phyloP scores from a whole-genome alignment of 768 basidiomycete genomes.

The Leccinum longicurvipes region DNA sequence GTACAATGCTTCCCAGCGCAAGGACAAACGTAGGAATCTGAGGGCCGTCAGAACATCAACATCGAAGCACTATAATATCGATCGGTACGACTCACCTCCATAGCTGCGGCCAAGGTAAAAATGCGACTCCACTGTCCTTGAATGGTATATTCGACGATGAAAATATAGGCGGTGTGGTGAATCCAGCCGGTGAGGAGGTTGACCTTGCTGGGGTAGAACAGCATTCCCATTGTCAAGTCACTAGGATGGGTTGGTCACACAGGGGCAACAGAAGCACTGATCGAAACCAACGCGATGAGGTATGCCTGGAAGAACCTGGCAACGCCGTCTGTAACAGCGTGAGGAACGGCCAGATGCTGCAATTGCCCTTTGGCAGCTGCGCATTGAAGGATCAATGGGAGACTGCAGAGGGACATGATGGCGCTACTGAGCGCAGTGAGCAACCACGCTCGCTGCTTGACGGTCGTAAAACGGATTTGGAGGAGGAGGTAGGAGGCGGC shows the following conservation, averaged over 20 bases:
- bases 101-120: constrained; percentile 42
- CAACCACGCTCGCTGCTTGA: constrained; percentile 47
- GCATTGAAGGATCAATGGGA: constrained; percentile 38
- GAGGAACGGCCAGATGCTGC: constrained; percentile 21
- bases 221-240: constrained; percentile 43
- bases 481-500: constrained; percentile 30
- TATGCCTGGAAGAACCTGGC: constrained; percentile 46
- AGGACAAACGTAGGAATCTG: constrained; percentile 55
- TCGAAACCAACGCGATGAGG: constrained; percentile 33
- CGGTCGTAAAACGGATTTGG: constrained; percentile 28
- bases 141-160: constrained; percentile 39
- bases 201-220: constrained; percentile 45
- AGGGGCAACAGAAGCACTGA: constrained; percentile 10
- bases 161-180: constrained; percentile 44
- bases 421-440: constrained; percentile 41
- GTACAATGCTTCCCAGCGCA: constrained; percentile 42
- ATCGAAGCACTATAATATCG: background rate
- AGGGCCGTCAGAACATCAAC: background rate
- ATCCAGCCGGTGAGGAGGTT: constrained; percentile 56
- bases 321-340: constrained; percentile 22
- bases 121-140: constrained; percentile 36
- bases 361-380: constrained; percentile 24
- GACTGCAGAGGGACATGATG: constrained; percentile 38
- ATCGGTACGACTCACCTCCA: constrained; percentile 39
- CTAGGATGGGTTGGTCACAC: constrained; percentile 25